These are phyloP conservation scores for Carex littledalei DNA, from an alignment of 176 grass and related monocot species.

Conservation along the genomic window DNA sequence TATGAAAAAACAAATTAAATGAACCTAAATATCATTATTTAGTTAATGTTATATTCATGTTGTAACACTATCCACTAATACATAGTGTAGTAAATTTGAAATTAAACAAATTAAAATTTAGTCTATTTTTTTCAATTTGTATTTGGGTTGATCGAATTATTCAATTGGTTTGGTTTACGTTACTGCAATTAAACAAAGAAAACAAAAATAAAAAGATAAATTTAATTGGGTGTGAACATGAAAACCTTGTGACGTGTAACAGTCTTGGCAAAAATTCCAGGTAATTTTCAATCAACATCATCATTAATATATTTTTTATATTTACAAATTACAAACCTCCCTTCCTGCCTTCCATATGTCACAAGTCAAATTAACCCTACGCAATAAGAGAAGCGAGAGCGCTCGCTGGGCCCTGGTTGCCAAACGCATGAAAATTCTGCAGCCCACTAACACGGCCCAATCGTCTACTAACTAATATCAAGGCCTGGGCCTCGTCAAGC, in stretches of 20 bases:
- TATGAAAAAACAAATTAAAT: no score
- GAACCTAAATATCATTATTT: no score
- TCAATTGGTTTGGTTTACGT: no score
- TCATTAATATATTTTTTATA: neutral
- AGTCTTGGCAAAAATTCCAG: neutral
- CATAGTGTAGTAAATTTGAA: no score
- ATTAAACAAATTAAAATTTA: no score
- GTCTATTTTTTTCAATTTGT: no score
- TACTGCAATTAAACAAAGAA: no score
- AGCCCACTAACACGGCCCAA: neutral
- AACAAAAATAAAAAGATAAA: neutral
- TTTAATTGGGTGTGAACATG: no score
- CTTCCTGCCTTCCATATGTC: neutral
- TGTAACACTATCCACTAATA: no score
- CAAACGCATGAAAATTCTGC: neutral
- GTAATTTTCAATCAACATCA: neutral
- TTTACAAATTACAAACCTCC: constrained; percentile 11
- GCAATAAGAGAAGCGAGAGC: neutral
- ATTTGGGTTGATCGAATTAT: no score
- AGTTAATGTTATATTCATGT: no score
- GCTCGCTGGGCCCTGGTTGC: neutral
- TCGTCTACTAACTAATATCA: neutral
- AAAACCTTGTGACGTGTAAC: no score
- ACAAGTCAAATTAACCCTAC: neutral
- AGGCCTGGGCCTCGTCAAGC: constrained; percentile 5